These are phyloP conservation scores for Syzygium oleosum DNA, from an alignment of 345 rosid species.

Conservation along the genomic window DNA sequence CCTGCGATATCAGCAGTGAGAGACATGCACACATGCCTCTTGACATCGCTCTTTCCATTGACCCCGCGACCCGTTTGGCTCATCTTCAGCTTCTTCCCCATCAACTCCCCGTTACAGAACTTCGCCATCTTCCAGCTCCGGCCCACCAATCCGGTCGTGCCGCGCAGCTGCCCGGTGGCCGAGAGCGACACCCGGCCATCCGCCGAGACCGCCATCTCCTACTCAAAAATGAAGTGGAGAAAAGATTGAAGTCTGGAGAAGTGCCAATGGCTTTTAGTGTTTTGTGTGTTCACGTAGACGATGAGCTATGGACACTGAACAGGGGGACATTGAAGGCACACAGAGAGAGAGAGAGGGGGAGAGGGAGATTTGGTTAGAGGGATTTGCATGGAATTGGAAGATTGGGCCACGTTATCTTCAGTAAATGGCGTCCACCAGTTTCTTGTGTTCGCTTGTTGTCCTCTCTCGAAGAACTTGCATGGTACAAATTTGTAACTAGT, in stretches of 20 bases:
- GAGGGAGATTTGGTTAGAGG: slow-evolving; percentile 3
- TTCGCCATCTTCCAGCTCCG: slow-evolving; percentile 18
- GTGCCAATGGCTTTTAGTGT: not conserved
- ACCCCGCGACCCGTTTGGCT: slow-evolving; percentile 4
- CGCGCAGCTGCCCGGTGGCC: slow-evolving; percentile 29
- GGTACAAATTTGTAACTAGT: not conserved
- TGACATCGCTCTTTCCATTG: not conserved
- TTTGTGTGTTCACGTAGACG: not conserved
- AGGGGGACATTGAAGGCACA: not conserved
- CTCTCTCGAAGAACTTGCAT: not conserved
- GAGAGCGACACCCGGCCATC: slow-evolving; percentile 56
- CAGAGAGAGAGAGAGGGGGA: not conserved
- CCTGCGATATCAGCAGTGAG: slow-evolving; percentile 27
- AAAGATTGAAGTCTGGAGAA: not conserved
- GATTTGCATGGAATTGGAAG: slow-evolving; percentile 31
- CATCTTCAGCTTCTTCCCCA: slow-evolving; percentile 59
- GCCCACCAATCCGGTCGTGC: slow-evolving; percentile 18
- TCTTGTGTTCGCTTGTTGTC: not conserved
- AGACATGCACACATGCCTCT: slow-evolving; percentile 36
- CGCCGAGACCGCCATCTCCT: slow-evolving; percentile 48
- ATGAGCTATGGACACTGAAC: not conserved
- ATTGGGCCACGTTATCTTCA: slow-evolving; percentile 62
- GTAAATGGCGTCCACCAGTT: slow-evolving; percentile 59
- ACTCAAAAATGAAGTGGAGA: not conserved
- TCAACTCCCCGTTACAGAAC: slow-evolving; percentile 57